phyloP scores from a whole-genome alignment of 2,329 filamentous ascomycete genomes.

The Dothideomycetidae sp. region DNA sequence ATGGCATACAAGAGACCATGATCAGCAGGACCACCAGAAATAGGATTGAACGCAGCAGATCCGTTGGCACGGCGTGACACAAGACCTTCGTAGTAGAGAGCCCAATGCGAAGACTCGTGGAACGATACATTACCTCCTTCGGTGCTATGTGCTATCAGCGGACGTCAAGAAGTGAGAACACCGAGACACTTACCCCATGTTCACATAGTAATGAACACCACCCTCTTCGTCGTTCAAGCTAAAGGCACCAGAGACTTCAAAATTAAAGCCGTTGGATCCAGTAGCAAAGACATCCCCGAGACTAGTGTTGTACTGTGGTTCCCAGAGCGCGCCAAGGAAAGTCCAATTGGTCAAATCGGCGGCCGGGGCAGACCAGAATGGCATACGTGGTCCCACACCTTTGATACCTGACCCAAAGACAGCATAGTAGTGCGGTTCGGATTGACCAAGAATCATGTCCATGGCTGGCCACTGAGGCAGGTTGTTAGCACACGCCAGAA shows the following conservation, averaged over 20 bases:
- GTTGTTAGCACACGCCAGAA: no score
- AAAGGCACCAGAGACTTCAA: constrained; percentile 36
- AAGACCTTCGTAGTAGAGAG: constrained; percentile 33
- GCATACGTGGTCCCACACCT: constrained; percentile 32
- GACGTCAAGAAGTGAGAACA: not conserved
- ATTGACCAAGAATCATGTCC: constrained; percentile 27
- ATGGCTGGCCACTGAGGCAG: constrained; percentile 14
- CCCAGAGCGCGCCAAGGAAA: constrained; percentile 33
- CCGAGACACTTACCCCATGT: constrained; percentile 22
- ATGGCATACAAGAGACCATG: constrained; percentile 33
- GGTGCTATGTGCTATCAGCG: constrained; percentile 16
- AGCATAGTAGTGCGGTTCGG: constrained; percentile 32
- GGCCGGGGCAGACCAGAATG: constrained; percentile 32
- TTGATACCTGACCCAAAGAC: constrained; percentile 35
- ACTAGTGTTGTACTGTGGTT: constrained; percentile 29
- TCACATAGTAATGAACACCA: constrained; percentile 30
- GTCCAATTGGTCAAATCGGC: constrained; percentile 33
- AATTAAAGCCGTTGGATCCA: constrained; percentile 34
- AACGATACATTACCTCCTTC: constrained; percentile 33
- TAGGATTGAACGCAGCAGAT: constrained; percentile 30
- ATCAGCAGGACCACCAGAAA: constrained; percentile 31
- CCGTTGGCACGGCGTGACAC: constrained; percentile 30
- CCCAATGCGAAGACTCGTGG: constrained; percentile 27
- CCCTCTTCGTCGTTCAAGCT: constrained; percentile 30
- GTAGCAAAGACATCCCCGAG: constrained; percentile 30